Evolutionary conservation across 164 flowering plant species (phyloP).

Genomic region (Magnolia sinica): DNA sequence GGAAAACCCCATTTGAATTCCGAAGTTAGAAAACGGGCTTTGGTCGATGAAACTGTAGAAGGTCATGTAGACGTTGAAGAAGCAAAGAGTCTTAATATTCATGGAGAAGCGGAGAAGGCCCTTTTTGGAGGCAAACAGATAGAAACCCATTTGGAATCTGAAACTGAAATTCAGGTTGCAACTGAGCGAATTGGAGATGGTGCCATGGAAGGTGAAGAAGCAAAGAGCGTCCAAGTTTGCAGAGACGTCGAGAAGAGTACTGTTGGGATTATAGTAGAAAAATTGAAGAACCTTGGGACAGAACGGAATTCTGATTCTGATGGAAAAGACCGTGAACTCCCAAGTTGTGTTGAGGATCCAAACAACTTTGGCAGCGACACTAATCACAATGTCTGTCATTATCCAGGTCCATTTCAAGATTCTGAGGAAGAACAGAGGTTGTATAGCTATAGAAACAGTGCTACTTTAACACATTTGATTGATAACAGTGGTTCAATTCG

Average conservation of each 20-base stretch:
- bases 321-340: not conserved
- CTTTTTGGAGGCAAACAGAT: not conserved
- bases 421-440: not conserved
- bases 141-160: not conserved
- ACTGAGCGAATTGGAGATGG: not conserved
- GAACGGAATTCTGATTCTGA: not conserved
- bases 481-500: constrained; percentile 16
- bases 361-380: constrained; percentile 1
- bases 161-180: not conserved
- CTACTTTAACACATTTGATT: constrained; percentile 12
- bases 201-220: constrained; percentile 2
- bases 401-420: not conserved
- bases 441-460: not conserved
- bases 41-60: not conserved
- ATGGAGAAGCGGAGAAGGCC: not conserved
- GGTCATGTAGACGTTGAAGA: not conserved
- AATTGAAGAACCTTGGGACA: constrained; percentile 6
- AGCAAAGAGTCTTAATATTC: not conserved
- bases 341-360: constrained; percentile 7
- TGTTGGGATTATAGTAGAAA: constrained; percentile 10
- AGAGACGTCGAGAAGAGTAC: not conserved
- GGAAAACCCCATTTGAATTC: constrained; percentile 17
- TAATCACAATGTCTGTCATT: not conserved
- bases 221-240: not conserved
- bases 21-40: not conserved